Conservation (phyloP, 164 flowering plant species). For the Stephania cephalantha region DNA sequence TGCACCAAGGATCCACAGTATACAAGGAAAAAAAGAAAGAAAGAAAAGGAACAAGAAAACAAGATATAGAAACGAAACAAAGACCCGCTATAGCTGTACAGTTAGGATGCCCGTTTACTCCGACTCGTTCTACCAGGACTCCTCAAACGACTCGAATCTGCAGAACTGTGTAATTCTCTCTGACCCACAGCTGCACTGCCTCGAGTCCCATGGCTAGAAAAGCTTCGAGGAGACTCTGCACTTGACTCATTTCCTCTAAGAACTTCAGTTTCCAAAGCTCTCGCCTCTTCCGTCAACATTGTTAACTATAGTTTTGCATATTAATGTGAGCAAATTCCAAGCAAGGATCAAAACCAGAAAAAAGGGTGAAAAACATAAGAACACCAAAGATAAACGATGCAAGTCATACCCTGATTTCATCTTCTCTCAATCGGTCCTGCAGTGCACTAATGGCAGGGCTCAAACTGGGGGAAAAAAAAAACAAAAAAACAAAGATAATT, state of each 20-base stretch:
- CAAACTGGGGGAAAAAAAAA: conserved; percentile 49
- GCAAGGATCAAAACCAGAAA: conserved; percentile 1
- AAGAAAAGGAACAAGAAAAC: background rate
- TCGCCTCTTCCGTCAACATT: conserved; percentile 70
- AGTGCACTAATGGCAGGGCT: conserved; percentile 85
- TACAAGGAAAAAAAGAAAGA: conserved; percentile 9
- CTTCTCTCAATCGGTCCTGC: conserved; percentile 71
- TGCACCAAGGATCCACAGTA: conserved; percentile 14
- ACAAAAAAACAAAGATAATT: background rate
- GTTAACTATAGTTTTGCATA: conserved; percentile 41
- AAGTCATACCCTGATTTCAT: conserved; percentile 66
- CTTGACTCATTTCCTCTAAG: conserved; percentile 39
- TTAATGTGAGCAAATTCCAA: background rate
- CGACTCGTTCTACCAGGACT: conserved; percentile 33
- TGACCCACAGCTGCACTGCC: conserved; percentile 39
- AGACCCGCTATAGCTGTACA: conserved; percentile 4
- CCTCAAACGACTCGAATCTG: conserved; percentile 28
- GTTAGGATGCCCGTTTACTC: conserved; percentile 38
- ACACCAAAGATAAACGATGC: background rate
- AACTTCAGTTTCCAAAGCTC: conserved; percentile 52
- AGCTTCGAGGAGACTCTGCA: conserved; percentile 38
- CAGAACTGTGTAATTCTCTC: conserved; percentile 34
- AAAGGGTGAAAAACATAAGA: background rate
- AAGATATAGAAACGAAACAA: background rate
- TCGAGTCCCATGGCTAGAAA: conserved; percentile 36